Evolutionary conservation across 352 stramenopile genomes (phyloP).

Genomic region (Phytopythium montanum): DNA sequence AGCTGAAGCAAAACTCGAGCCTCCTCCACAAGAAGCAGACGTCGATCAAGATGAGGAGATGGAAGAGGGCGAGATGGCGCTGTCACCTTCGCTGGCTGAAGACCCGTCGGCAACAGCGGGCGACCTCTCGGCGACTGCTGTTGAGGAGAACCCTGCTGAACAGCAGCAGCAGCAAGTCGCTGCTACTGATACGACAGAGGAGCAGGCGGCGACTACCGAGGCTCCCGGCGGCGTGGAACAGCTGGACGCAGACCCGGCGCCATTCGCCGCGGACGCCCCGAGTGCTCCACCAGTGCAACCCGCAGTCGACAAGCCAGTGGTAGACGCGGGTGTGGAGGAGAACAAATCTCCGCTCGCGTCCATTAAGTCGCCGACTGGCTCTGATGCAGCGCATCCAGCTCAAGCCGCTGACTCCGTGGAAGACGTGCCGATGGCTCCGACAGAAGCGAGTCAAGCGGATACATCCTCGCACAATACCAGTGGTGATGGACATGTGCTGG

Average conservation of each 20-base stretch:
- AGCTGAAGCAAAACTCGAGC: neutral
- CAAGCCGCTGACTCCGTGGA: neutral
- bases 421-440: neutral
- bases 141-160: neutral
- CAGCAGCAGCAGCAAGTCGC: neutral
- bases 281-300: neutral
- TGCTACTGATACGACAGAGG: neutral
- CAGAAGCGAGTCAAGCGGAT: neutral
- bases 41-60: neutral
- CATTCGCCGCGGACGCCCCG: neutral
- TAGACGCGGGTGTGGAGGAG: neutral
- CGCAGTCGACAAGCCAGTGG: neutral
- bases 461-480: neutral
- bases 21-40: neutral
- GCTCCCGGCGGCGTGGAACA: neutral
- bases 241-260: neutral
- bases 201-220: neutral
- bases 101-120: neutral
- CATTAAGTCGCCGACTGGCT: neutral
- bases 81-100: neutral
- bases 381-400: neutral
- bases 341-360: neutral
- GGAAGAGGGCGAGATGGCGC: neutral
- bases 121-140: too few relatives aligned
- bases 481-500: neutral